These are phyloP conservation scores for Leptographium procerum DNA, from an alignment of 2,329 filamentous ascomycete genomes.

Conservation along the genomic window DNA sequence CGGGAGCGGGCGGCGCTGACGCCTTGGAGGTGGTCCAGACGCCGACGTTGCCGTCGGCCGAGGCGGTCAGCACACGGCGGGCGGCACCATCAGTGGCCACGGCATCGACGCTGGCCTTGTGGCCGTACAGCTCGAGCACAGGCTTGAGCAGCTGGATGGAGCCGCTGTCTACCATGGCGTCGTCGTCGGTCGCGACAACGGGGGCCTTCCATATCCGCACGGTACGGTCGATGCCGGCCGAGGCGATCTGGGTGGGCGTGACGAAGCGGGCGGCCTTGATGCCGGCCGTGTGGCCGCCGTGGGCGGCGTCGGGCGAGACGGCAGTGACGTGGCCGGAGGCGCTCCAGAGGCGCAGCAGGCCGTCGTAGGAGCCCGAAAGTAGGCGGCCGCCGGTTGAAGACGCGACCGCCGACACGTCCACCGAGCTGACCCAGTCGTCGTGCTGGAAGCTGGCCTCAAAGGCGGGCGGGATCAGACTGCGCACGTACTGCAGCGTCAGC, in stretches of 20 bases:
- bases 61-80: slow-evolving; percentile 73
- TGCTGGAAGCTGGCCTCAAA: slow-evolving; percentile 91
- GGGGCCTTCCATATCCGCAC: slow-evolving; percentile 84
- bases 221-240: slow-evolving; percentile 72
- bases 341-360: slow-evolving; percentile 80
- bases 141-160: slow-evolving; percentile 44
- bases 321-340: slow-evolving; percentile 76
- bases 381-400: slow-evolving; percentile 50
- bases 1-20: slow-evolving; percentile 48
- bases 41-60: slow-evolving; percentile 72
- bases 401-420: slow-evolving; percentile 61
- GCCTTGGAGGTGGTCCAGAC: slow-evolving; percentile 64
- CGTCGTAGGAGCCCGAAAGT: slow-evolving; percentile 90
- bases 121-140: slow-evolving; percentile 17
- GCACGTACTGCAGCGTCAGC: slow-evolving; percentile 83
- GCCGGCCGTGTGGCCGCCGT: slow-evolving; percentile 64
- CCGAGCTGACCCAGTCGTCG: slow-evolving; percentile 88
- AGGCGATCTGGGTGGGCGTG: slow-evolving; percentile 66
- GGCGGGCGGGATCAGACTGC: slow-evolving; percentile 76
- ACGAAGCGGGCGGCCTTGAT: slow-evolving; percentile 79
- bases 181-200: slow-evolving; percentile 51
- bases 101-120: slow-evolving; percentile 55
- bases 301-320: slow-evolving; percentile 53
- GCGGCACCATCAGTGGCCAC: slow-evolving; percentile 60
- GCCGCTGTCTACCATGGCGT: slow-evolving; percentile 50